Evolutionary conservation across 2,329 filamentous ascomycete genomes (phyloP).

Genomic region (Trichoderma hamatum): DNA sequence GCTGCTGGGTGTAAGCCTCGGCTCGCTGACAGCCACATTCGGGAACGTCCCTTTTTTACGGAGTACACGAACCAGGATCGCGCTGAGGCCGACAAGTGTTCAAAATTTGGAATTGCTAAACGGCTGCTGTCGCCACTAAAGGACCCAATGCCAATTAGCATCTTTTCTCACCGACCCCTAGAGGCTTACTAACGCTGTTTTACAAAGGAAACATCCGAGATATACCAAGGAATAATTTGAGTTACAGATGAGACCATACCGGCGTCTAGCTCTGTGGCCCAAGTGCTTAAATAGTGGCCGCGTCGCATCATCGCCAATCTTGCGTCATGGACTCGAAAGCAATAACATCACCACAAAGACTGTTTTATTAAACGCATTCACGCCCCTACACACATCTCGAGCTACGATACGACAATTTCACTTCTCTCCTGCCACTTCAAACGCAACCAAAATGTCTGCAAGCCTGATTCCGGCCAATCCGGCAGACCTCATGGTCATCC

Average conservation of each 20-base stretch:
- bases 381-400: not conserved
- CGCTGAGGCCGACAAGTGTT: not conserved
- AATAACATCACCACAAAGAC: not conserved
- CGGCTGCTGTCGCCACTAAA: not conserved
- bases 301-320: not conserved
- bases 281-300: not conserved
- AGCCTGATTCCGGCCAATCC: constrained; percentile 72
- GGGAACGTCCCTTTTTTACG: not conserved
- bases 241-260: not conserved
- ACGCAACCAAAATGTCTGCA: constrained; percentile 53
- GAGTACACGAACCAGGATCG: too few relatives aligned
- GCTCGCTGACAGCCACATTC: not conserved
- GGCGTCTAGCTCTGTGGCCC: not conserved
- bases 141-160: not conserved
- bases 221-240: not conserved
- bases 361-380: not conserved
- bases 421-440: not conserved
- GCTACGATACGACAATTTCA: not conserved
- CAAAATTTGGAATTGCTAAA: not conserved
- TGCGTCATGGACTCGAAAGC: not conserved
- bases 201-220: not conserved
- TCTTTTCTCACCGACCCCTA: not conserved
- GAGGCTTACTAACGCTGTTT: not conserved
- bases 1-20: not conserved
- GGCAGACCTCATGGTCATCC: constrained; percentile 85